Conservation (phyloP, 208 protist species). For the Entamoeba invadens region DNA sequence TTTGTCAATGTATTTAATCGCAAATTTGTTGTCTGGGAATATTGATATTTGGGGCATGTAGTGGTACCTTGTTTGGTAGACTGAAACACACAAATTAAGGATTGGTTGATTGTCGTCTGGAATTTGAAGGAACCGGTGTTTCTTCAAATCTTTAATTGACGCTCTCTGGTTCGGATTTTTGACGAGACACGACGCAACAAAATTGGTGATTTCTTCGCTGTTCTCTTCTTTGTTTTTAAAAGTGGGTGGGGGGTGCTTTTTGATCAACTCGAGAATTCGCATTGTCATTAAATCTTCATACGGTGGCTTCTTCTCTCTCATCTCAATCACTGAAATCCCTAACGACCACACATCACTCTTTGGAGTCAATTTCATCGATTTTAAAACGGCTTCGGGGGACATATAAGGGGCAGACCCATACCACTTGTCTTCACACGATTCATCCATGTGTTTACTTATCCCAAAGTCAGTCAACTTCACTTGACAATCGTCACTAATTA, state of each 20-base stretch:
- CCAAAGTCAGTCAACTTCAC: slow-evolving; percentile 34
- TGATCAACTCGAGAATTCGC: neutral
- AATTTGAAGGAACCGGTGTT: neutral
- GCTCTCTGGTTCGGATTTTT: neutral
- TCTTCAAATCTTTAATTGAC: neutral
- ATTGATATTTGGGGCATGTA: neutral
- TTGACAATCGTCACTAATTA: slow-evolving; percentile 11
- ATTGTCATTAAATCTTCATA: neutral
- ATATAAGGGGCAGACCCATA: slow-evolving; percentile 10
- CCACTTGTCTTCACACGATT: neutral
- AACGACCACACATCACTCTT: slow-evolving; percentile 20
- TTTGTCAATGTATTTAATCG: neutral
- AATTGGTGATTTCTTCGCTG: neutral
- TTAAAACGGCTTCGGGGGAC: slow-evolving; percentile 13
- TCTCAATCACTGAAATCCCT: slow-evolving; percentile 11
- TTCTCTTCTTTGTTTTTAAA: neutral
- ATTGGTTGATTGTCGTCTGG: neutral
- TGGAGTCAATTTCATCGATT: neutral
- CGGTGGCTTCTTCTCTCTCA: slow-evolving; percentile 11
- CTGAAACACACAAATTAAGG: neutral
- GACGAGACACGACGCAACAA: neutral
- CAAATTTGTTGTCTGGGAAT: neutral
- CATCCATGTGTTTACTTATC: slow-evolving; percentile 5
- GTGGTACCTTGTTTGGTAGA: neutral
- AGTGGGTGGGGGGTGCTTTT: neutral